Evolutionary conservation across 768 basidiomycete species (phyloP), one percentile per base, ranked within the genome.

Genomic region (Panellus pusillus): DNA sequence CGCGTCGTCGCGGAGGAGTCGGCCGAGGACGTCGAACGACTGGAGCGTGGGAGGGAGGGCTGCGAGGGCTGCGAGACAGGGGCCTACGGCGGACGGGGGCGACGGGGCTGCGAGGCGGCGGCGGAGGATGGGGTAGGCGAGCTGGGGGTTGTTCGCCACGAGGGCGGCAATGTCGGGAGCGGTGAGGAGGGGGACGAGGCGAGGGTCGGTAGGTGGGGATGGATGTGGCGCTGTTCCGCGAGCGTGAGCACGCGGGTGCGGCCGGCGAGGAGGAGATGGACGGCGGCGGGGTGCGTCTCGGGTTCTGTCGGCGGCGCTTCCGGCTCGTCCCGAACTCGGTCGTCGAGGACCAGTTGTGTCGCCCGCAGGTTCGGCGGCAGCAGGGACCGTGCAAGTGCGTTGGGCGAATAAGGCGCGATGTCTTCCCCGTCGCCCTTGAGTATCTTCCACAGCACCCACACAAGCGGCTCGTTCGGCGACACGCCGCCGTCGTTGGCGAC

Each of bases 371-470:
- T 85, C 55, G 87, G 80, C 28, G 88, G 88, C 46, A 90, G 74
- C 12, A 86, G 83, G n/a, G 85, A 87, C 63, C 81, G 78, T 27
- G 87, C 86, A 59, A 91, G 73, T 6, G 84, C 84, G 63, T 75
- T 83, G 29, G 89, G 88, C 61, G 89, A 85, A 74, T 88, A 91
- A 55, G 89, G 87, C 58, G 86, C 89, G 69, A 92, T 88, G 75
- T 91, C 89, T 55, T 82, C 84, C 17, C 89, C 89, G 65, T 91
- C 88, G 47, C 89, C 90, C 67, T 83, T 88, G 50, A 91, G 72
- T 52, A 91, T 87, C 71, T 91, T 91, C 89, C 89, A 91, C 55
- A 91, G 74, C 40, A 91, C 89, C 88, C 89, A 91, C 36, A 91
- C 86, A 44, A 91, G 72, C 63, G 89, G 89, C 64, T 91, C 89